phyloP scores from a whole-genome alignment of 768 basidiomycete species.

The Cubamyces sp. region DNA sequence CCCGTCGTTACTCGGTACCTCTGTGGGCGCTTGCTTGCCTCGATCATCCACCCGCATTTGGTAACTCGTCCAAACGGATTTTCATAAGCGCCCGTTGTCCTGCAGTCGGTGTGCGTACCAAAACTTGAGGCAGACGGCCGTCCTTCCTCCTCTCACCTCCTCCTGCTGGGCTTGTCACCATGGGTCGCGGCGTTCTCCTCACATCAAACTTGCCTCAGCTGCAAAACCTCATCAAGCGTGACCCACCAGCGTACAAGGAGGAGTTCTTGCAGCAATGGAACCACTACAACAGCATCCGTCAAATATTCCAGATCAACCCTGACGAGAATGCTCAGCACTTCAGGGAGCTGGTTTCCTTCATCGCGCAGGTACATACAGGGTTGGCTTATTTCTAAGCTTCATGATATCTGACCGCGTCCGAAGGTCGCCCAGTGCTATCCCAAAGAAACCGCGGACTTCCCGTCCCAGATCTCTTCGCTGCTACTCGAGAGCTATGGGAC shows the following conservation, averaged over 20 bases:
- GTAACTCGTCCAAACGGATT: constrained; percentile 6
- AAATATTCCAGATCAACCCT: constrained; percentile 83
- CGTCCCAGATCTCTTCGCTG: constrained; percentile 75
- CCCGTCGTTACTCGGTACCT: too few relatives aligned
- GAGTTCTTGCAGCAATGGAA: constrained; percentile 98
- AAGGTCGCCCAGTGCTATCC: constrained; percentile 95
- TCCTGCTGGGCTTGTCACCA: constrained; percentile 25
- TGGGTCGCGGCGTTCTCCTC: constrained; percentile 75
- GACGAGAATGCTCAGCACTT: constrained; percentile 87
- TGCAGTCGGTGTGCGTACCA: neutral
- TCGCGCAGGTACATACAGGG: constrained; percentile 67
- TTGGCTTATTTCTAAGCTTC: neutral
- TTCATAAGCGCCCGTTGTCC: constrained; percentile 3
- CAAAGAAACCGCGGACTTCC: constrained; percentile 84
- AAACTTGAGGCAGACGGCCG: neutral
- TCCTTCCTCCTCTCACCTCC: neutral
- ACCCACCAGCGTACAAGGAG: constrained; percentile 87
- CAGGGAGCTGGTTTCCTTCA: constrained; percentile 86
- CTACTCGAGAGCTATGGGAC: constrained; percentile 79
- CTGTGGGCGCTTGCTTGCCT: neutral
- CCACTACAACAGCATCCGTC: constrained; percentile 85
- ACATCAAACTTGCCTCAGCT: constrained; percentile 92
- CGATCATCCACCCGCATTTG: constrained; percentile 1
- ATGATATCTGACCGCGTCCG: neutral
- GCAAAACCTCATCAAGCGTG: constrained; percentile 96